Base-by-base conservation (phyloP, 202 grass and related monocot genomes). In the Alloteropsis angusta region DNA sequence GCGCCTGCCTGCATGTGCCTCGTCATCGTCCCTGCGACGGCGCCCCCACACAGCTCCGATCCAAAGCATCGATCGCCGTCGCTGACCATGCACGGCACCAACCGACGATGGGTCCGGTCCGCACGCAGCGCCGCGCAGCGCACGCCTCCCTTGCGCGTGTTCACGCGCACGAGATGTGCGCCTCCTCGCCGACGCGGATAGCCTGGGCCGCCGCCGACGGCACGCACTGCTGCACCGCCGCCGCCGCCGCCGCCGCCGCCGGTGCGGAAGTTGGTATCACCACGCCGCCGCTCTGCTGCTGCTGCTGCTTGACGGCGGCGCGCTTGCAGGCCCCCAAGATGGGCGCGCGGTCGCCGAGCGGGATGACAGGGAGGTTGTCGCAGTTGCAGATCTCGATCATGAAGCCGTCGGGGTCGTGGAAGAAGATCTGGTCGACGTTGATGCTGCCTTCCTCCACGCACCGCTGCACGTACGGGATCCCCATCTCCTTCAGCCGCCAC, bases 371-470 rank as follows among this genome's bases (percentile, higher is more conserved):
- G 56, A 99, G 65, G 68, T 93, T 95, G 55, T 99, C 92, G 66
- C 96, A 99, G 80, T 90, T 93, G 90, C 92, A 99, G 58, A 99
- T 77, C 86, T 99, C 96, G 44, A 99, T 85, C 96, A 99, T 99
- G 83, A 92, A 94, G 52, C 92, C 88, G 50, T 95, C 90, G 4
- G 96, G 96, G 52, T 98, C 92, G 75, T 98, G 92, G 84, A 98
- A 98, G 86, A 98, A 98, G 75, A 95, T 35, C 78, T 98, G 96
- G 83, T 95, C 96, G 1, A 98, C 92, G 36, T 43, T 82, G 77
- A 98, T 90, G 42, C 88, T 87, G 5, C 86, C 88, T 25, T 98
- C 96, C 85, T 98, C 90, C 21, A 99, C 92, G 3, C 79, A 66
- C 7, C 60, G 41, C 68, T 91, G 45, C 46, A 91, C 68, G 77